phyloP scores from a whole-genome alignment of 1,284 basidiomycete genomes.

The Blastosporella zonata region DNA sequence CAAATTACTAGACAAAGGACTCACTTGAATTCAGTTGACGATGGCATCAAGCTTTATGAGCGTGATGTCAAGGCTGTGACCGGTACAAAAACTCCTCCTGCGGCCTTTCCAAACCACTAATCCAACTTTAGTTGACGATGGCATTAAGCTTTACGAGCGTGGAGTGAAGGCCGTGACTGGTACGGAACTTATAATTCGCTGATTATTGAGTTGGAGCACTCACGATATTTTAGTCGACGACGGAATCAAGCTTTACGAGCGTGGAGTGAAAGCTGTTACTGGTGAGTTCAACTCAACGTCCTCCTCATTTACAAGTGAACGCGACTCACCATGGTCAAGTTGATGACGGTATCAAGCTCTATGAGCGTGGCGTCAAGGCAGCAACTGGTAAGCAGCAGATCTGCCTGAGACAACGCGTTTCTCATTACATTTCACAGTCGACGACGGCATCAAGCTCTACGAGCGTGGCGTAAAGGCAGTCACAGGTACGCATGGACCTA shows the following conservation, averaged over 20 bases:
- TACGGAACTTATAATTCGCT: not conserved
- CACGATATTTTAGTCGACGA: not conserved
- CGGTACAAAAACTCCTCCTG: not conserved
- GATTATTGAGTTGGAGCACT: too few relatives aligned
- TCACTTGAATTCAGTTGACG: not conserved
- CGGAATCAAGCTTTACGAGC: slow-evolving; percentile 1
- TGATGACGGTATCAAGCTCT: not conserved
- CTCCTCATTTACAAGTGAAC: not conserved
- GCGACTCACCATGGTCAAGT: not conserved
- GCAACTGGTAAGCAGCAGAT: not conserved
- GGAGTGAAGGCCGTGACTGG: not conserved
- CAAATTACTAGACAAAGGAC: too few relatives aligned
- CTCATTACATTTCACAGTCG: not conserved
- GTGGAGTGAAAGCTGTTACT: not conserved
- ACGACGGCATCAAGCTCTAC: not conserved
- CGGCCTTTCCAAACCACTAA: not conserved
- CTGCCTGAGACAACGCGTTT: not conserved
- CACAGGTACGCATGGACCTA: not conserved
- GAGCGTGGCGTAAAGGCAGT: not conserved
- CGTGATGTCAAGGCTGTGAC: not conserved
- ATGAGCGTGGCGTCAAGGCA: not conserved
- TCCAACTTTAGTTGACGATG: not conserved
- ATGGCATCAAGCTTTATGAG: slow-evolving; percentile 6
- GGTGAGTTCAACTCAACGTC: not conserved
- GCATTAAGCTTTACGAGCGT: not conserved